A percentile compares a stretch with the other conserved stretches of the same genome.
Conservation (phyloP, 208 protist genomes). For the Trypanosoma cruzi region DNA sequence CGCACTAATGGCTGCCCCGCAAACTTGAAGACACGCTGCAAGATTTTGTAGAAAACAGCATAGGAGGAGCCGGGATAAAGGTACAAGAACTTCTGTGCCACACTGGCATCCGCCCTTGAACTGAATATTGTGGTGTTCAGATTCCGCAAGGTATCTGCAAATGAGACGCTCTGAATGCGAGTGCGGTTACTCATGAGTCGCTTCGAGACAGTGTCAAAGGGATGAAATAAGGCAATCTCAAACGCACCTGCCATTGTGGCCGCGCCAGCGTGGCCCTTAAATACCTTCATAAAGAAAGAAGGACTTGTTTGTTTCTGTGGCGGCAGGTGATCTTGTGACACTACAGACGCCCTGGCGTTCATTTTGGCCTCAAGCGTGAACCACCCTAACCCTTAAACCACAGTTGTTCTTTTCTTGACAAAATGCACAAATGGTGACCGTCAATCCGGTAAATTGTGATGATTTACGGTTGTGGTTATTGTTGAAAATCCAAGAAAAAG, state of each 20-base stretch:
- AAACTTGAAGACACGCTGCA: constrained; percentile 94
- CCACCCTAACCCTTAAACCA: neutral
- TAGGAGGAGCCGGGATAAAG: constrained; percentile 91
- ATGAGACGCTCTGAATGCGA: constrained; percentile 41
- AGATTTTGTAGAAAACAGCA: constrained; percentile 90
- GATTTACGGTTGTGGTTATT: too few relatives aligned
- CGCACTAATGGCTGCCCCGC: constrained; percentile 88
- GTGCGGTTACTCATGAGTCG: constrained; percentile 83
- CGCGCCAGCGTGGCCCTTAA: constrained; percentile 57
- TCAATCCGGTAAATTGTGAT: neutral
- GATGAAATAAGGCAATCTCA: constrained; percentile 90
- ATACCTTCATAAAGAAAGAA: constrained; percentile 44
- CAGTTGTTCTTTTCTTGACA: neutral
- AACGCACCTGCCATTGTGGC: constrained; percentile 75
- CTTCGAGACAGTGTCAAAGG: constrained; percentile 92
- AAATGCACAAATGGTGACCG: neutral
- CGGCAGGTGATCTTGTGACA: neutral
- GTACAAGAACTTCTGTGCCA: constrained; percentile 71
- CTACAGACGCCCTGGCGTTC: neutral
- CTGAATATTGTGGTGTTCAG: constrained; percentile 83
- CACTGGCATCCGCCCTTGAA: constrained; percentile 55
- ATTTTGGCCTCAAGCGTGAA: neutral
- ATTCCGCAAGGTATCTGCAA: constrained; percentile 53
- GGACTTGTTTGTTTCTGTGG: constrained; percentile 29
- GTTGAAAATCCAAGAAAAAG: too few relatives aligned